Evolutionary conservation across 768 basidiomycete genomes (phyloP).

Genomic region (Mycena galericulata): DNA sequence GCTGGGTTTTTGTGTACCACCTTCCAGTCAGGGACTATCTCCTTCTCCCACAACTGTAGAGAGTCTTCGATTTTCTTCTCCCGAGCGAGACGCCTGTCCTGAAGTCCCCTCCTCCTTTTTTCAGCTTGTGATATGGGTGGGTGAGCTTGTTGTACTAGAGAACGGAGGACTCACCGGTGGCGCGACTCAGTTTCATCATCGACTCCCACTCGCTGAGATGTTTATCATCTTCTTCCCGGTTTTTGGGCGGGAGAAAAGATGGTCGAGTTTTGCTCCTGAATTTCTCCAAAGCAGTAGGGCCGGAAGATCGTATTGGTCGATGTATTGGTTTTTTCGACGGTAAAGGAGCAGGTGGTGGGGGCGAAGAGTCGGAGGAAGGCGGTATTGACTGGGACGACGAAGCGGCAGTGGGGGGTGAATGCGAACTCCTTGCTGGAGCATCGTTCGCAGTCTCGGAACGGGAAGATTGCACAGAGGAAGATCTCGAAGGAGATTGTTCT

Average conservation of each 20-base stretch:
- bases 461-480: conserved; percentile 26
- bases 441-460: conserved; percentile 39
- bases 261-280: conserved; percentile 90
- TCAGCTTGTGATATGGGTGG: conserved; percentile 63
- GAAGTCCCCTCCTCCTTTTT: conserved; percentile 71
- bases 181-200: conserved; percentile 88
- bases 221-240: conserved; percentile 78
- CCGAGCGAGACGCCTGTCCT: conserved; percentile 70
- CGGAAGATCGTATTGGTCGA: conserved; percentile 63
- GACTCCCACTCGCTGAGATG: conserved; percentile 88
- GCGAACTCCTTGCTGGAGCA: conserved; percentile 28
- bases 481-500: conserved; percentile 16
- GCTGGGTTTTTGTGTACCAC: conserved; percentile 73
- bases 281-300: conserved; percentile 81
- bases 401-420: conserved; percentile 33
- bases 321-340: conserved; percentile 50
- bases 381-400: conserved; percentile 32
- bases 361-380: conserved; percentile 45
- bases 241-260: conserved; percentile 86
- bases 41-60: conserved; percentile 79
- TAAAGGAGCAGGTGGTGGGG: conserved; percentile 42
- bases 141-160: neutral
- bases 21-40: conserved; percentile 87
- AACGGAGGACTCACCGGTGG: conserved; percentile 64
- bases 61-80: conserved; percentile 80